These are phyloP conservation scores for Neobulgaria alba DNA, from an alignment of 2,329 filamentous ascomycete species.

Conservation along the genomic window DNA sequence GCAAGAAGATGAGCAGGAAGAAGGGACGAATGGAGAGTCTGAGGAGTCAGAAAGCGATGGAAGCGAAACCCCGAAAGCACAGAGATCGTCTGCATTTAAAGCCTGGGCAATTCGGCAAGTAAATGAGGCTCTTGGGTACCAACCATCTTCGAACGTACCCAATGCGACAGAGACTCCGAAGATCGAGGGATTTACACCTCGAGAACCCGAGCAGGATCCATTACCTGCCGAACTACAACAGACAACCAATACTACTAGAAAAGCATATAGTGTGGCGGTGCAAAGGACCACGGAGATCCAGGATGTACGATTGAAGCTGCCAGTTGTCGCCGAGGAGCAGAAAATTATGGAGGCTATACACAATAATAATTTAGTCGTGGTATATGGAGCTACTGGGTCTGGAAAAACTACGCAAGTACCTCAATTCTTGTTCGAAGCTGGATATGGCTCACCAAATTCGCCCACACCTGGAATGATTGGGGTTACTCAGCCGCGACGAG, in stretches of 20 bases:
- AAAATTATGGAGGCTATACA: slow-evolving; percentile 97
- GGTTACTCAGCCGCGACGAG: slow-evolving; percentile 87
- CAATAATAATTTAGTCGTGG: slow-evolving; percentile 79
- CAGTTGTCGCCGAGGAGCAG: slow-evolving; percentile 91
- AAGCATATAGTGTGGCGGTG: slow-evolving; percentile 68
- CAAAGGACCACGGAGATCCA: slow-evolving; percentile 66
- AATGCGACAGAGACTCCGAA: slow-evolving; percentile 38
- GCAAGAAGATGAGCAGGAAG: slow-evolving; percentile 21
- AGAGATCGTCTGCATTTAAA: slow-evolving; percentile 68
- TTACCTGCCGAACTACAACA: slow-evolving; percentile 56
- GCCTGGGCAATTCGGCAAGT: slow-evolving; percentile 82
- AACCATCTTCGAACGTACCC: slow-evolving; percentile 34
- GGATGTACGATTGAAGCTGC: slow-evolving; percentile 66
- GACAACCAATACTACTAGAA: slow-evolving; percentile 52
- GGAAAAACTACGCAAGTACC: slow-evolving; percentile 97
- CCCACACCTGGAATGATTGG: slow-evolving; percentile 88
- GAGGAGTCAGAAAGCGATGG: slow-evolving; percentile 16
- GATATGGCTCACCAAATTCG: slow-evolving; percentile 71
- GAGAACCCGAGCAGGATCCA: slow-evolving; percentile 62
- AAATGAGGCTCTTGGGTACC: slow-evolving; percentile 70
- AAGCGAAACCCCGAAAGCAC: slow-evolving; percentile 30
- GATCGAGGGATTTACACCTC: slow-evolving; percentile 54
- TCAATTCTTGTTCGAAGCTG: slow-evolving; percentile 90
- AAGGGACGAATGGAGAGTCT: slow-evolving; percentile 25
- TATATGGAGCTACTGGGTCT: slow-evolving; percentile 92